These are phyloP conservation scores for Helicostylum pulchrum DNA, from an alignment of 192 early-diverging fungal species.

Conservation along the genomic window DNA sequence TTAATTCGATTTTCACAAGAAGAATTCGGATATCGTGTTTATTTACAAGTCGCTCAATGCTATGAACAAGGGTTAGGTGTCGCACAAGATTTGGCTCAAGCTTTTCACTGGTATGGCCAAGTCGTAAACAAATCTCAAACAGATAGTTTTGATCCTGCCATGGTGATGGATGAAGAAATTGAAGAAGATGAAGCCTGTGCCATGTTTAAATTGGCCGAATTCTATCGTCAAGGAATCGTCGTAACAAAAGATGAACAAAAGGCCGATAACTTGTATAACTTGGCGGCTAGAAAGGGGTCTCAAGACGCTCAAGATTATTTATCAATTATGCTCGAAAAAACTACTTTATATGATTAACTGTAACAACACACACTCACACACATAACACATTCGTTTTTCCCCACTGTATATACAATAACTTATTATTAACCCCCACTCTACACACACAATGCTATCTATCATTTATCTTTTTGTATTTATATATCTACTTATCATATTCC, in stretches of 20 bases:
- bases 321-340: conserved; percentile 6
- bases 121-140: conserved; percentile 5
- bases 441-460: no score
- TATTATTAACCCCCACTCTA: no score
- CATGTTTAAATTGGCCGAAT: conserved; percentile 29
- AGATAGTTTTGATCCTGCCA: conserved; percentile 1
- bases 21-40: conserved; percentile 18
- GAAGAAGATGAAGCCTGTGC: conserved; percentile 31
- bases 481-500: no score
- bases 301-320: conserved; percentile 14
- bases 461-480: no score
- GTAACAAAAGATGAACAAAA: conserved; percentile 17
- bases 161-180: conserved; percentile 26
- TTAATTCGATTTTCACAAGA: conserved; percentile 23
- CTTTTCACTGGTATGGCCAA: conserved; percentile 31
- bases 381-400: no score
- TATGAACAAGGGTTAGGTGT: conserved; percentile 34
- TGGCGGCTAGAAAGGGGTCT: conserved; percentile 27
- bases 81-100: conserved; percentile 21
- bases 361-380: no score
- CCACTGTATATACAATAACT: no score
- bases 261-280: conserved; percentile 24
- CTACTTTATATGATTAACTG: no score
- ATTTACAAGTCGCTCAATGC: conserved; percentile 29
- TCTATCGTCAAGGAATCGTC: conserved; percentile 24